Base-by-base conservation (phyloP, 1,139 yeast species). In the Pichia sp. region DNA sequence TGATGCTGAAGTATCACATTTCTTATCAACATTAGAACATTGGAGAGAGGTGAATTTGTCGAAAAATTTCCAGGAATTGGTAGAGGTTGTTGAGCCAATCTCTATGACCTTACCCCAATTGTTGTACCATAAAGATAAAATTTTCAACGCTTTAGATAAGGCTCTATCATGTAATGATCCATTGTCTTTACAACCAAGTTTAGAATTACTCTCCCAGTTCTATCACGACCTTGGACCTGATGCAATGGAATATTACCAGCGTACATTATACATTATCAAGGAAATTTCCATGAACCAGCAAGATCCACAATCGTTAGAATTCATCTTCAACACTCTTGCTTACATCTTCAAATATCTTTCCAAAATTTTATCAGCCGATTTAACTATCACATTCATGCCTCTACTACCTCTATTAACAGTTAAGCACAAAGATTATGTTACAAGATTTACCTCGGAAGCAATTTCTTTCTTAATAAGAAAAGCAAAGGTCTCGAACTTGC, bases 161-260 rank as follows among this genome's bases (percentile, higher is more conserved):
- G 80, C 82, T 58, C 40, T 70, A 16, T 48, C 54, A 13, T 51
- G 61, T n/a, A 81, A 82, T 59, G 96, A 92, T 67, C 76, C 78
- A 34, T 74, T 85, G 56, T 84, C 97, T 0, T 72, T 88, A 50
- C 95, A 92, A 68, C 93, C 98, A 5, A 69, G 90, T 45, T 70
- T 90, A 47, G 99, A 93, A 66, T 73, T 90, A 49, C 69, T 90
- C 45, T 80, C 96, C 0, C 96, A 90, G 67, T 87, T 95, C 63
- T 85, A 92, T 47, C 97, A 90, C 64, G 99, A 93, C 73, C 74
- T 93, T 60, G 98, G 98, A 5, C 85, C 93, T 1, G 99, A 93
- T 64, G 93, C 90, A 65, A 78, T 90, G 75, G 80, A 81, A 2
- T 90, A 75, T 64, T 90, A 89, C 64, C 72, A 75, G 1, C 67